Evolutionary conservation across 1,284 basidiomycete genomes (phyloP), one percentile per base, ranked within the genome.

Genomic region (Ceratorhiza oryzae-sativae): DNA sequence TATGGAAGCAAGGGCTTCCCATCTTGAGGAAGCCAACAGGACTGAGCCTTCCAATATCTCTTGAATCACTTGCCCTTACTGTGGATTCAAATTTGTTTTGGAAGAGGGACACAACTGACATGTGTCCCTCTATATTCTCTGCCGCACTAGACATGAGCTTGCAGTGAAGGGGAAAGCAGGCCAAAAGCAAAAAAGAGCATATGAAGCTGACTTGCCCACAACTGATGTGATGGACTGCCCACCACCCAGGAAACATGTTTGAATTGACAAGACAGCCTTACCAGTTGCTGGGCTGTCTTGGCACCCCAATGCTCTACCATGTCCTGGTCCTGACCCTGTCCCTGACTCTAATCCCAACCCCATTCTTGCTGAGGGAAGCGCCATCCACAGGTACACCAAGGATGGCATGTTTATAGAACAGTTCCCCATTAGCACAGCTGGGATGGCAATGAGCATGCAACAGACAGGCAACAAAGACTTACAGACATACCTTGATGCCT

Each of bases 381-480:
- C 18, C 10, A 9, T 36, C 51, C 9, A 5, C 53, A n/a, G 15
- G 53, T 36, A 27, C 15, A 18, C 32, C 12, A 20, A 13, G 10
- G 45, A 71, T 15, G 68, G 68, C 9, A 20, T 60, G 2, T 60
- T 39, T 18, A 32, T 59, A 15, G 68, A 71, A 32, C 8, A 18
- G 12, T 71, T 71, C 32, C 68, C 68, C 0, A 23, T 49, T 8
- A 39, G 25, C 4, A 59, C 45, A 12, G 68, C 68, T 1, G 68
- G 67, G n/a, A 27, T 41, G 53, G 39, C 67, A 34, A 70, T 70
- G 12, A 25, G 63, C 27, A 25, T 23, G 25, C 25, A n/a, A 36
- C 20, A 34, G 12, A 68, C 18, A 34, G 36, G 8, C 3, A 15
- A 67, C 27, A 20, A 18, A 18, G 49, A 53, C 34, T 36, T 70